Evolutionary conservation across 192 early-diverging fungal species (phyloP).

Genomic region (Linnemannia zychae): DNA sequence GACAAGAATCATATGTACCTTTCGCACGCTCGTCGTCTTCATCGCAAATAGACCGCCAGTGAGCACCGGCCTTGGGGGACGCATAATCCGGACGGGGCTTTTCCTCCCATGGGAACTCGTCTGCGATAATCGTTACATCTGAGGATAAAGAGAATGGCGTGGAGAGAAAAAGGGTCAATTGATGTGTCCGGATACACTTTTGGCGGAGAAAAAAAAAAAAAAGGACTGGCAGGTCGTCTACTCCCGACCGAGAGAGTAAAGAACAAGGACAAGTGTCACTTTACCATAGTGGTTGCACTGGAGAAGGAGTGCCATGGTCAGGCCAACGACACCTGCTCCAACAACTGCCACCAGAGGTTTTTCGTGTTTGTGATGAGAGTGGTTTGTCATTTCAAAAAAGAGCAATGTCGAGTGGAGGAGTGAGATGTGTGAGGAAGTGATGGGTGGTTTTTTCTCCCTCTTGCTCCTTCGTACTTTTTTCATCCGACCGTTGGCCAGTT

Average conservation of each 20-base stretch:
- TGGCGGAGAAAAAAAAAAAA: neutral
- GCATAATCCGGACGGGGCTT: constrained; percentile 59
- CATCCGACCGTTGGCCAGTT: too few relatives aligned
- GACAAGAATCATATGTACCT: constrained; percentile 24
- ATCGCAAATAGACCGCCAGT: constrained; percentile 54
- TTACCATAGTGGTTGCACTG: constrained; percentile 67
- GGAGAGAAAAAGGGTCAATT: neutral
- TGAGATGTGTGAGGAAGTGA: neutral
- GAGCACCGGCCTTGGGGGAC: constrained; percentile 67
- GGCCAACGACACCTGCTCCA: constrained; percentile 82
- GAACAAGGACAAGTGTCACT: neutral
- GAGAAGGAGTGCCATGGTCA: constrained; percentile 77
- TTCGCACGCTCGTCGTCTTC: constrained; percentile 49
- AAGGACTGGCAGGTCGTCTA: neutral
- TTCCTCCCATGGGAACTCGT: constrained; percentile 66
- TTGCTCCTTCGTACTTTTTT: neutral
- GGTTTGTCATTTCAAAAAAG: neutral
- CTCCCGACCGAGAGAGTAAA: neutral
- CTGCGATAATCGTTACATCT: constrained; percentile 73
- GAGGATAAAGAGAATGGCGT: neutral
- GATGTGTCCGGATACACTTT: neutral
- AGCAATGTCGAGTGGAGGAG: neutral
- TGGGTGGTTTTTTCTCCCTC: neutral
- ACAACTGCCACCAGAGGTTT: constrained; percentile 62
- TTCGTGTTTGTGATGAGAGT: constrained; percentile 18